These are phyloP conservation scores for Ilyonectria robusta DNA, from an alignment of 2,329 filamentous ascomycete species.

Conservation along the genomic window DNA sequence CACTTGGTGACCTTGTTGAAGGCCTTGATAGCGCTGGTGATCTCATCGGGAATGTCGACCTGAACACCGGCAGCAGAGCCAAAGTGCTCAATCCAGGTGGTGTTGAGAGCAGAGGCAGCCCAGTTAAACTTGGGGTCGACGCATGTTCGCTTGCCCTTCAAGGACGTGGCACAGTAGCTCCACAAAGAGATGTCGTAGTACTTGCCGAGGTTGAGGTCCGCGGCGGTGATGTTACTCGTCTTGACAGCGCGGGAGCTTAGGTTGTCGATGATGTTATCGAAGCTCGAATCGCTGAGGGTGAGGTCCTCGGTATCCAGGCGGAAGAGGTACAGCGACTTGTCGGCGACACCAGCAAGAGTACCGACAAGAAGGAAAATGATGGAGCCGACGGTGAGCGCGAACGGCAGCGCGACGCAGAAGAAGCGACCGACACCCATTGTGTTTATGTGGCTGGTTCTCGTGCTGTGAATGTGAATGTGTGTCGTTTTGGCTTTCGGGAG, in stretches of 20 bases:
- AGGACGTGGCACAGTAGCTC: conserved; percentile 83
- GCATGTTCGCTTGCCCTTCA: conserved; percentile 73
- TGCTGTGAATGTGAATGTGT: conserved; percentile 3
- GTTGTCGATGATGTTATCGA: conserved; percentile 54
- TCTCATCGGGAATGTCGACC: conserved; percentile 75
- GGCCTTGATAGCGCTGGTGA: conserved; percentile 77
- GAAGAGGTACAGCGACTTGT: conserved; percentile 72
- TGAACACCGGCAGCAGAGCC: conserved; percentile 64
- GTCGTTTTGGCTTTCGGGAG: conserved; percentile 12
- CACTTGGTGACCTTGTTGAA: conserved; percentile 84
- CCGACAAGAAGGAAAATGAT: conserved; percentile 77
- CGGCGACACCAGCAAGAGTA: conserved; percentile 68
- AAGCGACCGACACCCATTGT: conserved; percentile 79
- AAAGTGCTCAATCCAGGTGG: conserved; percentile 68
- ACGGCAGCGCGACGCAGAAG: conserved; percentile 89
- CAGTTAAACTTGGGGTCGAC: conserved; percentile 81
- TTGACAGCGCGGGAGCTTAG: conserved; percentile 44
- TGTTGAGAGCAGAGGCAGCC: conserved; percentile 80
- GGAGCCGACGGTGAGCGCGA: conserved; percentile 83
- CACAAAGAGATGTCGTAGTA: conserved; percentile 87
- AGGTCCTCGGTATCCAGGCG: conserved; percentile 75
- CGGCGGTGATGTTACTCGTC: conserved; percentile 68
- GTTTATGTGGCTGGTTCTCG: conserved; percentile 45
- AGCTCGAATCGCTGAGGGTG: conserved; percentile 53
- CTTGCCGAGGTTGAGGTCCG: conserved; percentile 75